A percentile compares a stretch with the other conserved stretches of the same genome.
Conservation (phyloP, 2,329 filamentous ascomycete genomes). For the Phyllosticta paracitricarpa region DNA sequence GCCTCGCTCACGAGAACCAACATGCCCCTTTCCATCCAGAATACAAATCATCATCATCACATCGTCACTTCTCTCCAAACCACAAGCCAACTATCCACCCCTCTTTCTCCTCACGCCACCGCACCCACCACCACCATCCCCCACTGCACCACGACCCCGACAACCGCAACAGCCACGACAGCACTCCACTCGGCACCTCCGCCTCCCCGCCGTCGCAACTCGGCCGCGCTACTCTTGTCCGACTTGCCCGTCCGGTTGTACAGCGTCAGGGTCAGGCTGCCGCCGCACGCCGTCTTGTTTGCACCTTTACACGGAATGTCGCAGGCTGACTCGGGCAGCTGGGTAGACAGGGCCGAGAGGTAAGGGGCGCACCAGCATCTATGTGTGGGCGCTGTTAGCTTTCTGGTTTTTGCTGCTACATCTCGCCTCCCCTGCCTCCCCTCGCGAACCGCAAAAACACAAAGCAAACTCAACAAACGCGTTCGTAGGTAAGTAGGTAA, state of each 20-base stretch:
- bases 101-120: background rate
- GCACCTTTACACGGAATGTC: constrained; percentile 1
- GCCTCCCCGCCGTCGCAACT: background rate
- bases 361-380: constrained; percentile 7
- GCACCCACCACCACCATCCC: background rate
- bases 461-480: no score
- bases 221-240: background rate
- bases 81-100: background rate
- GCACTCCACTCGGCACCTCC: background rate
- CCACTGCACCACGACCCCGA: background rate
- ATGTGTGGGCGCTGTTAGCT: background rate
- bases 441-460: no score
- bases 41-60: background rate
- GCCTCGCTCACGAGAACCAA: no score
- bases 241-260: constrained; percentile 2
- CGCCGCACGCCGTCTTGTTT: constrained; percentile 3
- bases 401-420: no score
- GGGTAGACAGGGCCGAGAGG: constrained; percentile 2
- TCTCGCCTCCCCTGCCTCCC: no score
- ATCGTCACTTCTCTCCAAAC: background rate
- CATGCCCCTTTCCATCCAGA: no score
- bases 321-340: background rate
- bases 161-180: background rate
- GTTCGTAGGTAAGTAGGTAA: background rate
- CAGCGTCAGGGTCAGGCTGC: constrained; percentile 6